Evolutionary conservation across 306 rosid species (phyloP).

Genomic region (Purshia tridentata): DNA sequence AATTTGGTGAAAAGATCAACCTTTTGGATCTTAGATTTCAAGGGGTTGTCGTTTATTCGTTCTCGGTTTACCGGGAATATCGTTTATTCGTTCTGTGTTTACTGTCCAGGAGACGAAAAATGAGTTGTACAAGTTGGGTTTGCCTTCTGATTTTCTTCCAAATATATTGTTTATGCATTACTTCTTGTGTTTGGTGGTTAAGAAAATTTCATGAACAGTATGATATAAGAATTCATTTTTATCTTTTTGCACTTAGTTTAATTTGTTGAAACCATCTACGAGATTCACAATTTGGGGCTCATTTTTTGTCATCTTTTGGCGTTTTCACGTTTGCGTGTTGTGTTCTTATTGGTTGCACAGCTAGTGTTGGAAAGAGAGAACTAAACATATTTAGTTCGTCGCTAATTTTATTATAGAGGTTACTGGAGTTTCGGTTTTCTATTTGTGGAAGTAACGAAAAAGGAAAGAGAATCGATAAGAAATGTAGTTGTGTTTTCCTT

Average conservation of each 20-base stretch:
- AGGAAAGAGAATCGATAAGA: neutral
- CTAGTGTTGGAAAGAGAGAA: neutral
- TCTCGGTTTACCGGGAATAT: neutral
- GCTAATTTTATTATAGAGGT: neutral
- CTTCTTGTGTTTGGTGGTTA: neutral
- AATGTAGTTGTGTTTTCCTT: neutral
- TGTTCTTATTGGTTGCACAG: neutral
- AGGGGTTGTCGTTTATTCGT: neutral
- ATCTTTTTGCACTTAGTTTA: neutral
- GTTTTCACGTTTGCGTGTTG: neutral
- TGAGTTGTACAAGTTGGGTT: neutral
- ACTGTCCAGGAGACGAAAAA: neutral
- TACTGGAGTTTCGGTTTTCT: neutral
- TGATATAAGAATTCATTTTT: neutral
- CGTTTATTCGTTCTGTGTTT: neutral
- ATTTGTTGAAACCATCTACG: neutral
- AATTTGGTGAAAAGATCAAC: neutral
- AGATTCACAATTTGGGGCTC: neutral
- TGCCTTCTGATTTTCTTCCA: neutral
- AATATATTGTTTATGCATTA: neutral
- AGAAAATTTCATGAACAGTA: neutral
- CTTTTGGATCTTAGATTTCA: neutral
- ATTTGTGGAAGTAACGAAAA: neutral
- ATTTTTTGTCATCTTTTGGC: neutral
- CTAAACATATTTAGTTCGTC: neutral